These are phyloP conservation scores for Trichoderma sp. DNA, from an alignment of 2,329 filamentous ascomycete species.

Conservation along the genomic window DNA sequence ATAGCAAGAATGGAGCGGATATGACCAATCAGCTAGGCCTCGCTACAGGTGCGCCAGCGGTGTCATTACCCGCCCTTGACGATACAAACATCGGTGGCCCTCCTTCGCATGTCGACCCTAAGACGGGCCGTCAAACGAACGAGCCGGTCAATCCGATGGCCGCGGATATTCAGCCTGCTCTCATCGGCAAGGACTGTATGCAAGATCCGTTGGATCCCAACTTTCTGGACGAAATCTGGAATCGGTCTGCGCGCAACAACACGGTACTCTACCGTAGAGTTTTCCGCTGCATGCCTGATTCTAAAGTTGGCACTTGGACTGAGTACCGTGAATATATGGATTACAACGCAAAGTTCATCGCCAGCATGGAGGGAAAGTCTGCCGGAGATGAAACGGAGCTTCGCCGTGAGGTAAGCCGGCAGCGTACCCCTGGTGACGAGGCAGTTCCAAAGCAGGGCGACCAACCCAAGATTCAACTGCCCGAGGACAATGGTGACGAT, in stretches of 20 bases:
- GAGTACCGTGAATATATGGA: slow-evolving; percentile 82
- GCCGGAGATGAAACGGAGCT: slow-evolving; percentile 48
- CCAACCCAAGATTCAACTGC: slow-evolving; percentile 32
- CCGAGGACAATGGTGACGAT: slow-evolving; percentile 24
- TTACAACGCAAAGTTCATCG: slow-evolving; percentile 75
- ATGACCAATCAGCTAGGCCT: slow-evolving; percentile 56
- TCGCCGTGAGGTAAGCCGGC: slow-evolving; percentile 36
- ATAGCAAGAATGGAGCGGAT: slow-evolving; percentile 54
- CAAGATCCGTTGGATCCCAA: slow-evolving; percentile 75
- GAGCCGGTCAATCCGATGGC: slow-evolving; percentile 51
- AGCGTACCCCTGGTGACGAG: slow-evolving; percentile 33
- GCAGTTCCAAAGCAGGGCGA: slow-evolving; percentile 36
- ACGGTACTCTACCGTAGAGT: slow-evolving; percentile 91
- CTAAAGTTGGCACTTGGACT: slow-evolving; percentile 86
- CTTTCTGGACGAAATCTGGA: slow-evolving; percentile 89
- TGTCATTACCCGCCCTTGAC: slow-evolving; percentile 67
- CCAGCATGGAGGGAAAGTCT: slow-evolving; percentile 57
- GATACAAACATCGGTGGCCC: slow-evolving; percentile 83
- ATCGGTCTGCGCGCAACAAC: slow-evolving; percentile 84
- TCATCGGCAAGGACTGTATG: slow-evolving; percentile 90
- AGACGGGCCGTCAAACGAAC: slow-evolving; percentile 46
- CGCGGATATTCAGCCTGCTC: slow-evolving; percentile 68
- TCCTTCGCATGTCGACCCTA: slow-evolving; percentile 51
- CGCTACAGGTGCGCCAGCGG: slow-evolving; percentile 66
- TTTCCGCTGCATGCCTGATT: slow-evolving; percentile 96